A percentile compares a stretch with the other conserved stretches of the same genome.
Conservation (phyloP, 345 rosid species). For the Gossypium mustelinum region DNA sequence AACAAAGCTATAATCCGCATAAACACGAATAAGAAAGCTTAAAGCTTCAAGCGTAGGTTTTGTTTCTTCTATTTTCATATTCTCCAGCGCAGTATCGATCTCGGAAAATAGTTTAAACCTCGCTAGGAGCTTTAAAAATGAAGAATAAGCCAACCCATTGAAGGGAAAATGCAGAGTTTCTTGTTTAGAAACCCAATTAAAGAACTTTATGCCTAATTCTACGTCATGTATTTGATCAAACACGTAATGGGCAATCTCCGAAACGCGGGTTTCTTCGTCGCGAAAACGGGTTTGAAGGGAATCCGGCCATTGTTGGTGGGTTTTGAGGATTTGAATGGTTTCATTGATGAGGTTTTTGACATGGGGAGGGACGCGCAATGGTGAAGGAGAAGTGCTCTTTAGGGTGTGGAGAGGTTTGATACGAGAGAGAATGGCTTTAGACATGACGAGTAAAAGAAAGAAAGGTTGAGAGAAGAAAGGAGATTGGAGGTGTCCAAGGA, state of each 20-base stretch:
- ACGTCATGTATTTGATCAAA: constrained; percentile 61
- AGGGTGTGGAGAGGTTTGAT: constrained; percentile 5
- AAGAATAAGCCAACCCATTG: constrained; percentile 43
- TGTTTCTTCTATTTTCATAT: constrained; percentile 39
- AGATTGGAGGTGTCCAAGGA: too few relatives aligned
- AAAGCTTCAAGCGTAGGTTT: constrained; percentile 55
- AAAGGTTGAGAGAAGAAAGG: background rate
- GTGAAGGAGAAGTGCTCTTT: constrained; percentile 16
- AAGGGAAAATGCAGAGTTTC: constrained; percentile 20
- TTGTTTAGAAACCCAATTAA: constrained; percentile 44
- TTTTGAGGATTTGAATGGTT: constrained; percentile 33
- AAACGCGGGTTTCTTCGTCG: constrained; percentile 34
- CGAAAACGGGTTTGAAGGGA: constrained; percentile 33
- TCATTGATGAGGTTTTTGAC: constrained; percentile 20
- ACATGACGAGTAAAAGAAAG: background rate
- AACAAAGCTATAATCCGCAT: constrained; percentile 48
- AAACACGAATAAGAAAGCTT: constrained; percentile 43
- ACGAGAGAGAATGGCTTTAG: constrained; percentile 19
- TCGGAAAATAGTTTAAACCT: constrained; percentile 45
- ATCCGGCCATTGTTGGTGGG: constrained; percentile 23
- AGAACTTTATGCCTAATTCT: constrained; percentile 55
- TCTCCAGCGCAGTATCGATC: constrained; percentile 37
- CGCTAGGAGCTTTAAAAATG: constrained; percentile 31
- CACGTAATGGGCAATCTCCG: constrained; percentile 57
- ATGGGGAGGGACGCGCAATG: constrained; percentile 29